These are phyloP conservation scores for Sechiopsis laciniata DNA, from an alignment of 306 rosid genomes.

Conservation along the genomic window DNA sequence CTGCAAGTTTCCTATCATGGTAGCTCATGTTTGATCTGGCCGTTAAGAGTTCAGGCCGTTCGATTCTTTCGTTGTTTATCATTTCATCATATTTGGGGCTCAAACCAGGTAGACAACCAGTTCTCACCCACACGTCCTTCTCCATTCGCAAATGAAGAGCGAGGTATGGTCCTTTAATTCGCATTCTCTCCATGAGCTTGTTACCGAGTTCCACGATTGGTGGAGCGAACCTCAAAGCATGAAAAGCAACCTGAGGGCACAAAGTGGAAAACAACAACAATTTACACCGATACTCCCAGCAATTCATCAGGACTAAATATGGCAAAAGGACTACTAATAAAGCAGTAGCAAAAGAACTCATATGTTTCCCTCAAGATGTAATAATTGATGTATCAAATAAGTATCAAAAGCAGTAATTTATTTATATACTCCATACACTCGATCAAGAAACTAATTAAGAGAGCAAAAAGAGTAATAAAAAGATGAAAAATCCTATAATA, in stretches of 20 bases:
- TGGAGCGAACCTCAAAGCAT: conserved; percentile 81
- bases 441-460: neutral
- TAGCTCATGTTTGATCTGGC: conserved; percentile 83
- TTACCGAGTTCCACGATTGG: conserved; percentile 71
- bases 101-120: conserved; percentile 92
- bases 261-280: conserved; percentile 14
- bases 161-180: conserved; percentile 81
- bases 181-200: conserved; percentile 71
- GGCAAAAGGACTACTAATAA: neutral
- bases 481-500: conserved; percentile 23
- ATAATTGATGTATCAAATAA: neutral
- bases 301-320: neutral
- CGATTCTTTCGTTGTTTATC: conserved; percentile 56
- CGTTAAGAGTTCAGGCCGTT: conserved; percentile 81
- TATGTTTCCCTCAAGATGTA: neutral
- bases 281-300: neutral
- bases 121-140: conserved; percentile 98
- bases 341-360: neutral
- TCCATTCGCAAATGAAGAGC: conserved; percentile 95
- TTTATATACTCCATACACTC: neutral
- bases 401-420: neutral
- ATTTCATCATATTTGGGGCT: conserved; percentile 64
- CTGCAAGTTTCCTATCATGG: conserved; percentile 84
- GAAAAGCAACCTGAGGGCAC: conserved; percentile 77
- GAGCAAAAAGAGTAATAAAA: neutral